Base-by-base conservation (phyloP, 139 green algal genomes). In the Chlamydomonas incerta region DNA sequence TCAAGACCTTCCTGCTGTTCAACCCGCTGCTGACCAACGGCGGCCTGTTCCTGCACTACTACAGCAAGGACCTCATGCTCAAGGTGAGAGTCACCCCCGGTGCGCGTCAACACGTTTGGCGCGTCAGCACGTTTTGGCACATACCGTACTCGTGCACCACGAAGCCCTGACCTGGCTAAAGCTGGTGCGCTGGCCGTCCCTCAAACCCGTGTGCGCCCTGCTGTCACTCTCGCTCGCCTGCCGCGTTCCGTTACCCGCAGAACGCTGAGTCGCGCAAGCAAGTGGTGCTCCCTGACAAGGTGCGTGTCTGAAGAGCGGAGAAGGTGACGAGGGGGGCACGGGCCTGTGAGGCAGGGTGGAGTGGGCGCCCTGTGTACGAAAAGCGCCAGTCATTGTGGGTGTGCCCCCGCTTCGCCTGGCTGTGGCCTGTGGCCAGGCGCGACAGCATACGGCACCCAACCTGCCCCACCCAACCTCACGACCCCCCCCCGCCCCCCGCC, bases 221-320 rank as follows among this genome's bases (percentile, higher is more conserved):
- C 58, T 4, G 77, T 37, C 69, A 71, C 69, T 81, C 69, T 69
- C 68, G 66, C 50, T 80, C 76, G 68, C 29, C 55, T 17, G 57
- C 72, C 17, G 10, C 77, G 31, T 72, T 80, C 41, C 21, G 55
- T 17, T 28, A 1, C 33, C 2, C 46, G 47, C 85, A 74, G 77
- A 72, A 47, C 52, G 76, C 52, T 5, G 83, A 72, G 26, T 35
- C 57, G 0, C 74, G 83, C 50, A 74, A 17, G 9, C 14, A 46
- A 13, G 83, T 88, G 21, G 74, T 84, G 66, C 74, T 88, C 52
- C 83, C 83, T 5, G 83, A 88, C n/a, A 88, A 88, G 75, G 75
- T 83, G 26, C 9, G 60, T n/a, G 8, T 13, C n/a, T n/a, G n/a
- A n/a, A n/a, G n/a, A n/a, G 50, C 14, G 10, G 50, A 57, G 11